phyloP scores from a whole-genome alignment of 1,284 basidiomycete genomes.

The Trametes polyzona region DNA sequence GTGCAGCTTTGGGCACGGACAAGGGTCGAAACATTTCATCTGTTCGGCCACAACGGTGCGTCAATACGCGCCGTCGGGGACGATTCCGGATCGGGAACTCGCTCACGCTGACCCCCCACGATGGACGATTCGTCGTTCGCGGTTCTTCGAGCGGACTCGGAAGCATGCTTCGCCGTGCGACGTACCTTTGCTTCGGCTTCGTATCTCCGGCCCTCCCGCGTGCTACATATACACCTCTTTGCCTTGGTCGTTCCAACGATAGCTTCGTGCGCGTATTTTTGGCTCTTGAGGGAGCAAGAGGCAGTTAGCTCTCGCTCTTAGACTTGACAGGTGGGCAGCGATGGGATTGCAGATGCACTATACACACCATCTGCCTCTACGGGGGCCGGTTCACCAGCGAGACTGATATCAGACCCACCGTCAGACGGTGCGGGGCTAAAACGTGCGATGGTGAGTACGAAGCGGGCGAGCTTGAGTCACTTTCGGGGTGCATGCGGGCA shows the following conservation, averaged over 20 bases:
- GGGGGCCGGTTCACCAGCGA: background rate
- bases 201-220: constrained; percentile 2
- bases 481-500: background rate
- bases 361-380: background rate
- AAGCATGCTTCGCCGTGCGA: constrained; percentile 1
- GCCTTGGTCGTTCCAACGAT: background rate
- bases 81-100: too few species aligned
- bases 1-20: constrained; percentile 5
- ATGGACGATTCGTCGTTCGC: background rate
- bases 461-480: background rate
- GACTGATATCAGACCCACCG: background rate
- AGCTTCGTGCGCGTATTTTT: background rate
- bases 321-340: background rate
- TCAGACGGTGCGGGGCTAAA: background rate
- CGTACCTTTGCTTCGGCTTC: constrained; percentile 1
- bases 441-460: background rate
- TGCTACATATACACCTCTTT: background rate
- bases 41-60: background rate
- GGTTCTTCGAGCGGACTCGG: background rate
- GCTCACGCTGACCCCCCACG: background rate
- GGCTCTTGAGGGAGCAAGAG: background rate
- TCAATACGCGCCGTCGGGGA: background rate
- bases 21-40: background rate
- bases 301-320: background rate
- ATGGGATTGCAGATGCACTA: background rate